phyloP scores from a whole-genome alignment of 345 rosid species.

The Populus ilicifolia region DNA sequence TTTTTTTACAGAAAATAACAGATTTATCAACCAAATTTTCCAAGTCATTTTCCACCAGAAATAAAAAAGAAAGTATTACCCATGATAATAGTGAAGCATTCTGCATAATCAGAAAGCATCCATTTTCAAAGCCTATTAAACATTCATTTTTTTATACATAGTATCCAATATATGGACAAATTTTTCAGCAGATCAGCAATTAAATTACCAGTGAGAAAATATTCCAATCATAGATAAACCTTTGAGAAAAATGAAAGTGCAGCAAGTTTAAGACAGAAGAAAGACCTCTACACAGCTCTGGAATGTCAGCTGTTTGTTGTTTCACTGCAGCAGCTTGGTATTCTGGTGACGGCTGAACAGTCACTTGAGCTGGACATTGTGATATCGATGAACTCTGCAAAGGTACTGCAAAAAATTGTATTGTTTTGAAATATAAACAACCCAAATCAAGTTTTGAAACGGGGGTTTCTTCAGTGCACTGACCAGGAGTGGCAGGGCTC shows the following conservation, averaged over 20 bases:
- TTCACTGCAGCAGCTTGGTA: constrained; percentile 43
- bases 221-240: not conserved
- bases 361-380: constrained; percentile 37
- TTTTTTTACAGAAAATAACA: not conserved
- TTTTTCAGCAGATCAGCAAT: not conserved
- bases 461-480: constrained; percentile 7
- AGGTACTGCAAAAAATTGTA: constrained; percentile 40
- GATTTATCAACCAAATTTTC: not conserved
- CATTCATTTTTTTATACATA: not conserved
- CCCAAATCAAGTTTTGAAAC: not conserved
- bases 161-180: not conserved
- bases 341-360: constrained; percentile 40
- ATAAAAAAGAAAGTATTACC: not conserved
- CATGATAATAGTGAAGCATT: not conserved
- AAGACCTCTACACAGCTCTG: constrained; percentile 51
- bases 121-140: not conserved
- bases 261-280: not conserved
- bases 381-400: constrained; percentile 36
- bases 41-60: not conserved
- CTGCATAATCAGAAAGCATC: not conserved
- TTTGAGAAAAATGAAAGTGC: not conserved
- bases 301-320: constrained; percentile 37
- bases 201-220: not conserved
- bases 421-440: constrained; percentile 1
- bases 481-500: constrained; percentile 50